Conservation (phyloP, 768 basidiomycete species). For the Russula earlei region DNA sequence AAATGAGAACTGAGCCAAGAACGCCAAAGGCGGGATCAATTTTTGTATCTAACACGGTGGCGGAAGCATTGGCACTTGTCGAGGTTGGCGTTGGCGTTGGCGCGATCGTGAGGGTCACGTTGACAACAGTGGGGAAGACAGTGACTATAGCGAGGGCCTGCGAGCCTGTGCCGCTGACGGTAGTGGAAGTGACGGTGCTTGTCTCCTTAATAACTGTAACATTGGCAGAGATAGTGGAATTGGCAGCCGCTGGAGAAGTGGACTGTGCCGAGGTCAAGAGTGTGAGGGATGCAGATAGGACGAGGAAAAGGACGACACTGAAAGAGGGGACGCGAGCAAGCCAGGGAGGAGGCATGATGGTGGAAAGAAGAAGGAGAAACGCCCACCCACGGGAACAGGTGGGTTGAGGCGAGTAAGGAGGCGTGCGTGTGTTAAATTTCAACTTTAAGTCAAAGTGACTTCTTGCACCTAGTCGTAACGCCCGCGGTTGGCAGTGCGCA, state of each 20-base stretch:
- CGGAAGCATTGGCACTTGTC: conserved; percentile 27
- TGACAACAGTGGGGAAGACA: conserved; percentile 49
- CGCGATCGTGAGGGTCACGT: conserved; percentile 51
- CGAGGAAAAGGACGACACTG: conserved; percentile 14
- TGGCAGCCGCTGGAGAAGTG: background rate
- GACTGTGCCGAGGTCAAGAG: conserved; percentile 18
- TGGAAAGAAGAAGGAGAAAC: conserved; percentile 17
- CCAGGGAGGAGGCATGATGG: conserved; percentile 22
- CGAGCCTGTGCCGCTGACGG: conserved; percentile 33
- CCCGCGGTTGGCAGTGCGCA: background rate
- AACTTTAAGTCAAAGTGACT: background rate
- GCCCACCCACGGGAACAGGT: background rate
- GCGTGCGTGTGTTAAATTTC: background rate
- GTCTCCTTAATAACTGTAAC: conserved; percentile 40
- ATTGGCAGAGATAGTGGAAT: conserved; percentile 23
- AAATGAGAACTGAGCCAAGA: conserved; percentile 76
- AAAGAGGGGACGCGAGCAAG: conserved; percentile 20
- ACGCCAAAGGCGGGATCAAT: conserved; percentile 87
- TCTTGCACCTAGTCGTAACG: background rate
- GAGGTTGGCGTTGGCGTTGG: conserved; percentile 35
- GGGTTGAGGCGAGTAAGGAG: background rate
- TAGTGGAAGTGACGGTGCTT: conserved; percentile 39
- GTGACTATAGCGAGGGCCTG: conserved; percentile 43
- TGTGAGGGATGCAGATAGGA: conserved; percentile 23
- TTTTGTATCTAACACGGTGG: conserved; percentile 44